These are phyloP conservation scores for Cryphonectria radicalis DNA, from an alignment of 2,329 filamentous ascomycete species.

Conservation along the genomic window DNA sequence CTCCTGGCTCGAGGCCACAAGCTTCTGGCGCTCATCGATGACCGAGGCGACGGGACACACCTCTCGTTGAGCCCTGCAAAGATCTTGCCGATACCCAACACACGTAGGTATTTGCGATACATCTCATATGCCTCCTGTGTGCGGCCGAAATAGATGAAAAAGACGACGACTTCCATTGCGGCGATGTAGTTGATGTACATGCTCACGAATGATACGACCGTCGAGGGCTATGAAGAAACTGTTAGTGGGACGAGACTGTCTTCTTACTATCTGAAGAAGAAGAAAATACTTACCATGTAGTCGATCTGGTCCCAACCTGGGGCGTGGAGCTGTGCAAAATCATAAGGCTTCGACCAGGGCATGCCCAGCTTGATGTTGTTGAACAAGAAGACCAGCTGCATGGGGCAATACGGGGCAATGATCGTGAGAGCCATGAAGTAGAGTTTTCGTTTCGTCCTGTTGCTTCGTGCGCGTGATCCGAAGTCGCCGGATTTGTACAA, in stretches of 20 bases:
- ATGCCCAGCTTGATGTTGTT: slow-evolving; percentile 44
- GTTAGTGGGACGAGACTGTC: background rate
- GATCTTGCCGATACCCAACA: slow-evolving; percentile 47
- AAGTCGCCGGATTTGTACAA: slow-evolving; percentile 44
- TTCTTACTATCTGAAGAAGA: background rate
- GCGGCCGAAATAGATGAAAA: slow-evolving; percentile 60
- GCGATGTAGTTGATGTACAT: slow-evolving; percentile 55
- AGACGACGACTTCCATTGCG: slow-evolving; percentile 50
- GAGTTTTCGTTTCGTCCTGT: slow-evolving; percentile 55
- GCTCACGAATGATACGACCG: slow-evolving; percentile 42
- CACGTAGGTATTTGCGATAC: slow-evolving; percentile 48
- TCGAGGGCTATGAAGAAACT: slow-evolving; percentile 39
- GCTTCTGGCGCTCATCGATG: slow-evolving; percentile 18
- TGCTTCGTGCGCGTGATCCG: slow-evolving; percentile 46
- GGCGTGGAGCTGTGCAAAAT: slow-evolving; percentile 48
- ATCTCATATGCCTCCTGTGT: slow-evolving; percentile 57
- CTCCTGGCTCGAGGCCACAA: slow-evolving; percentile 19
- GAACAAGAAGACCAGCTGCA: slow-evolving; percentile 47
- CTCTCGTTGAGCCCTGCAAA: slow-evolving; percentile 47
- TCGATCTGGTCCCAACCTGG: slow-evolving; percentile 53
- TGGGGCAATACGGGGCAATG: slow-evolving; percentile 55
- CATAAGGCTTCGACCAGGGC: slow-evolving; percentile 42
- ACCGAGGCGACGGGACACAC: slow-evolving; percentile 34
- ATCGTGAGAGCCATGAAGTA: slow-evolving; percentile 60
- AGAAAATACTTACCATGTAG: slow-evolving; percentile 37